Base-by-base conservation (phyloP, 805 yeast genomes). In the Spathaspora gorwiae region DNA sequence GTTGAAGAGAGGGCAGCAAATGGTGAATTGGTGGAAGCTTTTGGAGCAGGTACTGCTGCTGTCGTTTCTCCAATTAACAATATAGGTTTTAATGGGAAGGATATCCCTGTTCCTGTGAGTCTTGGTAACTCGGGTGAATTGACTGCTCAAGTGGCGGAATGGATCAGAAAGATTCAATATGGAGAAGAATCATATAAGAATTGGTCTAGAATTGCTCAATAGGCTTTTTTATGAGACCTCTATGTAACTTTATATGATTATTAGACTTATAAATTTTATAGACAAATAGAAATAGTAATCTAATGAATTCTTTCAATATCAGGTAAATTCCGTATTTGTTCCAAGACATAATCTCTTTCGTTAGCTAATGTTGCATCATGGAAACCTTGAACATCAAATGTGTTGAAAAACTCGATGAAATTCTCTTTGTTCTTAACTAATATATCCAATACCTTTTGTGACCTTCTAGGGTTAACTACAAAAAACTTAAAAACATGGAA, bases 41-140 rank as follows among this genome's bases (percentile, higher is more conserved):
- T 92, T 60, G 98, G 98, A 55, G 75, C 97, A n/a, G 99, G 99
- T 59, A 92, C 99, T 45, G 98, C 99, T 49, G 98, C 98, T 37
- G 82, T 92, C 59, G 98, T 94, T 38, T 83, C 96, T 31, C 98
- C 98, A 55, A 90, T 92, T 61, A 83, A 86, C 66, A 85, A 78
- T 58, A 88, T 92, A 60, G 90, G 90, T 44, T 92, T 83, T 81
- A 33, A 30, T 29, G 95, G 84, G 43, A 64, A 81, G 60, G 79
- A 77, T 50, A 88, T 92, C 54, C 52, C 68, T 6, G 92, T 92
- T 40, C 98, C 98, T 49, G 67, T 88, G 50, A 78, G 81, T 48
- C 81, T 78, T 46, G 96, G 95, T 49, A 82, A 84, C 64, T 84
- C 89, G 63, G 96, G 96, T 59, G 80, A 77, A 52, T 73, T 92